Evolutionary conservation across 768 basidiomycete genomes (phyloP), one percentile per base, ranked within the genome.

Genomic region (Phylloporus arenicola): DNA sequence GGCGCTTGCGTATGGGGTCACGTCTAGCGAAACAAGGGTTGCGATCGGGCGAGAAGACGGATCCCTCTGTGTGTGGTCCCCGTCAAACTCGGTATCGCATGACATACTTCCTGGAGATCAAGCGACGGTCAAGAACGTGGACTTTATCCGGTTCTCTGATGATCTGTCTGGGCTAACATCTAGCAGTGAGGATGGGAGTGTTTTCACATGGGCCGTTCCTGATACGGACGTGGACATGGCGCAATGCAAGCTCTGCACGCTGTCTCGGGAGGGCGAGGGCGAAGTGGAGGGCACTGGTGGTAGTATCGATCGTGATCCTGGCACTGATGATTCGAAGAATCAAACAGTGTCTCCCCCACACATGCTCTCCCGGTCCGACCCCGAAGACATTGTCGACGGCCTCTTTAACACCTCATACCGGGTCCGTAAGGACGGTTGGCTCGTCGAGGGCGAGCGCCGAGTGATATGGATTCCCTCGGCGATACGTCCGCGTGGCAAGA

Each of bases 351-450:
- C 39, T 24, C 12, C 38, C 19, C 20, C 22, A 22, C 39, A 40
- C n/a, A 47, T 58, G 10, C 19, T 54, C n/a, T 48, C 50, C 7
- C 44, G 27, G 16, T 44, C 48, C 1, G 57, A 58, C 31, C 53
- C 53, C 0, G 53, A 45, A 1, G 57, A 59, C 25, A 38, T 20
- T 3, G 6, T 41, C 22, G 57, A 59, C 31, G 4, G 20, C 13
- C 25, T 38, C 19, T 45, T 49, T 3, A 48, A 43, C 25, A 59
- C 52, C 16, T 6, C 57, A 0, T 59, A 52, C 27, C 53, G 48
- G n/a, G 43, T 58, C 8, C 58, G 48, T 3, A 59, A 56, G 46
- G 59, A 59, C 4, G 60, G 59, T 3, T 62, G 56, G 60, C 56
- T 60, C 14, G 53, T 53, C 39, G 39, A 40, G 20, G 39, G 39